Base-by-base conservation (phyloP, 176 grass and related monocot species). In the Themeda triandra region DNA sequence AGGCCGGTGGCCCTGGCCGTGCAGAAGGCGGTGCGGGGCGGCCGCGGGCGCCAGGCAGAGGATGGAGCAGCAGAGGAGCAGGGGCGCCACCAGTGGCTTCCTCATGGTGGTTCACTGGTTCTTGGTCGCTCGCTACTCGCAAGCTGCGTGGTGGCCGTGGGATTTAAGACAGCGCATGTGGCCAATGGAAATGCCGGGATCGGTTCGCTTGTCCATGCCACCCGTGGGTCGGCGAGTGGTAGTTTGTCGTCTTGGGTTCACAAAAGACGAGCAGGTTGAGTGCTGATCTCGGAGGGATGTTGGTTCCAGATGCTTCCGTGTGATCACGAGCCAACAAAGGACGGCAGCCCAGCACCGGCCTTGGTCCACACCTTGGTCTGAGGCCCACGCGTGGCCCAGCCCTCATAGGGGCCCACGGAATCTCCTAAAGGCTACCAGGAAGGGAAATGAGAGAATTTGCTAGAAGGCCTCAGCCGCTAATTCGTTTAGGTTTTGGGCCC, bases 141-240 rank as follows among this genome's bases (percentile, higher is more conserved):
- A 24, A 1, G 37, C 11, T 73, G 45, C 58, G 58, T 27, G 58
- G 58, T 27, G 44, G 17, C 28, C 72, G 48, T 30, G 28, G 15
- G 45, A 23, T 44, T 75, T 75, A 51, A 51, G 10, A 1, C 58
- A 27, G n/a, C 58, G 58, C 63, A 28, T 6, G 28, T 28, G 73
- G 73, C 73, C 29, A 35, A 33, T 54, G 46, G 29, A 1, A 11
- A 10, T 0, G 23, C 56, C 3, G 48, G 29, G 18, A 33, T 56
- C 73, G 33, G 10, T 54, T 76, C 35, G 73, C 39, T 41, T 44
- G 41, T 44, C 29, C 18, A 11, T n/a, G 73, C 19, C 48, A 58
- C 73, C 73, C 73, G 73, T 76, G 73, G 58, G 48, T 14, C 71
- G 42, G 71, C 14, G 24, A 49, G 42, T 73, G 71, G 71, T 15